Base-by-base conservation (phyloP, 495 filamentous ascomycete genomes). In the Mycothermus thermophilus region DNA sequence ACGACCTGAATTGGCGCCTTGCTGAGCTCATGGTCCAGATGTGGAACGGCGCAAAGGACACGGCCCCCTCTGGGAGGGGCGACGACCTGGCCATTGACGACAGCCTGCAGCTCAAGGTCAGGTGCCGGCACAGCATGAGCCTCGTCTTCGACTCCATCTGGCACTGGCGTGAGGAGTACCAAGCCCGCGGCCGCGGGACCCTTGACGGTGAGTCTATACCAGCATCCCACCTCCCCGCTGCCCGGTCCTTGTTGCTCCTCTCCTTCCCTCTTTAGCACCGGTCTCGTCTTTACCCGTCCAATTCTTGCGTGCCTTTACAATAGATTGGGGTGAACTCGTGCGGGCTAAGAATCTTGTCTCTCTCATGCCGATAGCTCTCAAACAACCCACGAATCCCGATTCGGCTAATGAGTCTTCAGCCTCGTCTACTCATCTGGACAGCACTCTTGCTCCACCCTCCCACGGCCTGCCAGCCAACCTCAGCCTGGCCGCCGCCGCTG, bases 41-140 rank as follows among this genome's bases (percentile, higher is more conserved):
- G 59, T 95, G 84, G 86, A 80, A 80, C 48, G 72, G 79, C 7
- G 74, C 75, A 13, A 70, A 75, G 21, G 65, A 75, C 38, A 62
- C 72, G 16, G 55, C 41, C 34, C 61, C 47, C 25, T 54, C 49
- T 17, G 54, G 56, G 17, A 54, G 50, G 13, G 48, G 58, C 19
- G 59, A 66, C 33, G 45, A 44, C 12, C 52, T 59, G 18, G 53
- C 52, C 26, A 62, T 72, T 9, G 83, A 93, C 50, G 79, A 81
- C 62, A 76, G 65, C 23, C 52, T 95, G 31, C 76, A 86, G 57
- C 63, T 95, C 11, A 87, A 84, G 55, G 83, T 93, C 4, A 73
- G 83, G 36, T 90, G 83, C 48, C 72, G 86, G 8, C 86, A 88
- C 72, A 92, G 83, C 55, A 87, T 95, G 80, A 88, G 81, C 44